phyloP scores from a whole-genome alignment of 2,329 filamentous ascomycete species.

The Chlorencoelia australis region DNA sequence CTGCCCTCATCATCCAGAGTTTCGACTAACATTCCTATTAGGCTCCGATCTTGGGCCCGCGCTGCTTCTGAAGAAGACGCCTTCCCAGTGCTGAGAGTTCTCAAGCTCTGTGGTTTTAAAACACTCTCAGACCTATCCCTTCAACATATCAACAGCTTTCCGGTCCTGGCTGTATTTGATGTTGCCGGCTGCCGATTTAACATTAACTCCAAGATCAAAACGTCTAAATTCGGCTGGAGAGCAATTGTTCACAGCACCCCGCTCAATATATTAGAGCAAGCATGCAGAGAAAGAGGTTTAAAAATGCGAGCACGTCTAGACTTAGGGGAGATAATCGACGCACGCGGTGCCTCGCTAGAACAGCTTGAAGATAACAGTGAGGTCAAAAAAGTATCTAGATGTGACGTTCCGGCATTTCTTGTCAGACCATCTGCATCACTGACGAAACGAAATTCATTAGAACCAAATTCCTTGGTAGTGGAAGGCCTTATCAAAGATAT shows the following conservation, averaged over 20 bases:
- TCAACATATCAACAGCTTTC: constrained; percentile 23
- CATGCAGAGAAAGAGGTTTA: constrained; percentile 15
- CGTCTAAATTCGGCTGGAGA: constrained; percentile 19
- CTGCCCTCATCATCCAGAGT: too few species aligned
- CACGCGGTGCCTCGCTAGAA: too few species aligned
- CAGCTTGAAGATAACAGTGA: constrained; percentile 12
- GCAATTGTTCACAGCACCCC: constrained; percentile 8
- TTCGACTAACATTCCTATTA: too few species aligned
- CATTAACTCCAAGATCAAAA: constrained; percentile 2
- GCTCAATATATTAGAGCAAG: constrained; percentile 14
- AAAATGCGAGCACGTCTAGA: constrained; percentile 8
- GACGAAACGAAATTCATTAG: too few species aligned
- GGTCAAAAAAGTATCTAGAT: constrained; percentile 12
- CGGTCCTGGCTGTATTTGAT: constrained; percentile 23
- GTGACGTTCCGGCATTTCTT: constrained; percentile 12
- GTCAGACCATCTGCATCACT: too few species aligned
- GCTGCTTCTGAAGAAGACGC: constrained; percentile 17
- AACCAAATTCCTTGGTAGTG: too few species aligned
- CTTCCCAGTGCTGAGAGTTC: constrained; percentile 24
- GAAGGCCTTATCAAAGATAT: too few species aligned
- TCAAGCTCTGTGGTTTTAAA: constrained; percentile 24
- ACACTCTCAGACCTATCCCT: constrained; percentile 24
- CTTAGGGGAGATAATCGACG: too few species aligned
- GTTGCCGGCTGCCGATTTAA: constrained; percentile 19
- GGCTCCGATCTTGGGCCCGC: constrained; percentile 26